phyloP scores from a whole-genome alignment of 2,329 filamentous ascomycete genomes.

The Torrubiella hemipterigena region DNA sequence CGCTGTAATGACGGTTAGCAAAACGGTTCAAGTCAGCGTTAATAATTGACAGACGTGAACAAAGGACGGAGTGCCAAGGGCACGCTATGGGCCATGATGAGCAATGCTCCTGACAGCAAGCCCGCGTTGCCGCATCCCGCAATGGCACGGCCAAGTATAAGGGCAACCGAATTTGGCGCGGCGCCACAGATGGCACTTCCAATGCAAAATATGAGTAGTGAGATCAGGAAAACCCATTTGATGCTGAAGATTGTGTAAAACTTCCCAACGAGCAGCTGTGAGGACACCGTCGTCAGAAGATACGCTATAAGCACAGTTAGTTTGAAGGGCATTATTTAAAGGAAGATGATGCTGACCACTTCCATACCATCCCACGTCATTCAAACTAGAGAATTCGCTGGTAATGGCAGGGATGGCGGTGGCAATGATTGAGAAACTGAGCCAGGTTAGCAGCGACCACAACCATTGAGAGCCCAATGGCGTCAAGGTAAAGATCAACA shows the following conservation, averaged over 20 bases:
- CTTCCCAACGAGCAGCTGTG: slow-evolving; percentile 1
- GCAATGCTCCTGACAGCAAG: slow-evolving; percentile 9
- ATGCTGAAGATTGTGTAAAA: slow-evolving; percentile 21
- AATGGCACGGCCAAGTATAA: slow-evolving; percentile 30
- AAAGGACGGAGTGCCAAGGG: slow-evolving; percentile 1
- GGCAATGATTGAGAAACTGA: slow-evolving; percentile 2
- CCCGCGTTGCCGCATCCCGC: slow-evolving; percentile 26
- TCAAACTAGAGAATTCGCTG: background rate
- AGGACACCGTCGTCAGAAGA: slow-evolving; percentile 1
- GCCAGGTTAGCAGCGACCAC: background rate
- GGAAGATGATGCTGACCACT: background rate
- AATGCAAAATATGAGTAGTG: slow-evolving; percentile 12
- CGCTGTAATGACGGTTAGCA: background rate
- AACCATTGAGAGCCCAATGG: no score
- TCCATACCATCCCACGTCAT: slow-evolving; percentile 2
- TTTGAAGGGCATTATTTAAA: background rate
- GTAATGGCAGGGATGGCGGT: slow-evolving; percentile 2
- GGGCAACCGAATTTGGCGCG: slow-evolving; percentile 23
- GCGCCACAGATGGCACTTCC: slow-evolving; percentile 23
- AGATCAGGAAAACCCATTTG: slow-evolving; percentile 22
- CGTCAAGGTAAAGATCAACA: no score
- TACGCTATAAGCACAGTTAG: background rate
- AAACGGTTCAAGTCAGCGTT: background rate
- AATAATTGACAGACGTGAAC: background rate
- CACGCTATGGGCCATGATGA: background rate